phyloP scores from a whole-genome alignment of 192 early-diverging fungal genomes.

The Physocladia obscura region DNA sequence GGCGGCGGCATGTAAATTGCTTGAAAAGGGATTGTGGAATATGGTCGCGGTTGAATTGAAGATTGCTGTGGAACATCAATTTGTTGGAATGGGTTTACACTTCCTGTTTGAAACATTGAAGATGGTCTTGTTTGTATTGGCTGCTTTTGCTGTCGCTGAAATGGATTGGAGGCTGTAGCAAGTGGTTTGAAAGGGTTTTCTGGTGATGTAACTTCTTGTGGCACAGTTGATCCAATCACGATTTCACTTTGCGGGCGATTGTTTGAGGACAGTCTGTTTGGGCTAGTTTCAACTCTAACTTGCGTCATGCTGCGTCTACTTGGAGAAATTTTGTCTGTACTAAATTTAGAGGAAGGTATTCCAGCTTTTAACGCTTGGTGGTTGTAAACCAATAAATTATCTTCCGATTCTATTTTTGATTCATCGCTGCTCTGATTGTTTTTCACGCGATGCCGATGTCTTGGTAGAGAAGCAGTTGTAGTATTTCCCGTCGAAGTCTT shows the following conservation, averaged over 20 bases:
- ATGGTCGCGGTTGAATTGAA: background rate
- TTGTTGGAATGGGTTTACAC: background rate
- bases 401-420: background rate
- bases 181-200: background rate
- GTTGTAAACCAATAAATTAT: background rate
- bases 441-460: slow-evolving; percentile 19
- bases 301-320: background rate
- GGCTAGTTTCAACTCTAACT: background rate
- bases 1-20: background rate
- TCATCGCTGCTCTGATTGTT: background rate
- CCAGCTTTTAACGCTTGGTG: background rate
- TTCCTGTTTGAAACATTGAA: background rate
- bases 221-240: too few relatives aligned
- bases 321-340: background rate
- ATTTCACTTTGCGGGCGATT: too few relatives aligned
- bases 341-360: background rate
- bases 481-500: background rate
- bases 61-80: background rate
- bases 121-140: slow-evolving; percentile 4
- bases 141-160: background rate
- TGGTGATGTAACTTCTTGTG: too few relatives aligned
- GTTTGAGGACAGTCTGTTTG: background rate
- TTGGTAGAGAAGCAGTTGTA: background rate
- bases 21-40: background rate
- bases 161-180: background rate